These are phyloP conservation scores for Neurospora tetrasperma DNA, from an alignment of 495 filamentous ascomycete species.

Conservation along the genomic window DNA sequence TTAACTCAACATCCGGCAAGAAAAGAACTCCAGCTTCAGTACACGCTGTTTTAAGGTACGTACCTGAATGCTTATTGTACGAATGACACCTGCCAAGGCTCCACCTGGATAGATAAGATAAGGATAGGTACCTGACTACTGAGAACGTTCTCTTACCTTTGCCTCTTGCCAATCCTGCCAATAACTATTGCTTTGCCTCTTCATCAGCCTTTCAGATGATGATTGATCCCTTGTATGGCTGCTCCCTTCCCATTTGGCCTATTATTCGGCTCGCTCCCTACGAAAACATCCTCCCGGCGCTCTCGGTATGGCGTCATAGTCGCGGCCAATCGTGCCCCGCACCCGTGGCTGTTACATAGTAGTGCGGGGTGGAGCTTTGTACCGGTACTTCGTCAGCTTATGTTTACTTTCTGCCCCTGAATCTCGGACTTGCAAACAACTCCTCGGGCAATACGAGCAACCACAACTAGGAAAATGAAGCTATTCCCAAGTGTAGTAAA, in stretches of 20 bases:
- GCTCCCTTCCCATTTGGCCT: not conserved
- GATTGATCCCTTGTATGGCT: not conserved
- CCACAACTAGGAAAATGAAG: not conserved
- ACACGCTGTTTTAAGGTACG: not conserved
- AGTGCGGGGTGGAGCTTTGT: constrained; percentile 7
- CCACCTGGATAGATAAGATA: not conserved
- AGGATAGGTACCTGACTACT: not conserved
- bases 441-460: not conserved
- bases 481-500: not conserved
- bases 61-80: not conserved
- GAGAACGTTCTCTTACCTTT: not conserved
- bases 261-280: not conserved
- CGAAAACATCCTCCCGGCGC: not conserved
- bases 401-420: not conserved
- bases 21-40: not conserved
- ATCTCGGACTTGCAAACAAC: not conserved
- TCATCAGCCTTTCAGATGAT: not conserved
- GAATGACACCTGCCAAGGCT: not conserved
- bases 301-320: constrained; percentile 16
- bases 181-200: not conserved
- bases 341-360: not conserved
- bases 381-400: not conserved
- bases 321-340: constrained; percentile 12
- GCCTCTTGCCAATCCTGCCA: not conserved
- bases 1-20: not conserved